phyloP scores from a whole-genome alignment of 2,329 filamentous ascomycete species.

The Teratosphaeria viscida region DNA sequence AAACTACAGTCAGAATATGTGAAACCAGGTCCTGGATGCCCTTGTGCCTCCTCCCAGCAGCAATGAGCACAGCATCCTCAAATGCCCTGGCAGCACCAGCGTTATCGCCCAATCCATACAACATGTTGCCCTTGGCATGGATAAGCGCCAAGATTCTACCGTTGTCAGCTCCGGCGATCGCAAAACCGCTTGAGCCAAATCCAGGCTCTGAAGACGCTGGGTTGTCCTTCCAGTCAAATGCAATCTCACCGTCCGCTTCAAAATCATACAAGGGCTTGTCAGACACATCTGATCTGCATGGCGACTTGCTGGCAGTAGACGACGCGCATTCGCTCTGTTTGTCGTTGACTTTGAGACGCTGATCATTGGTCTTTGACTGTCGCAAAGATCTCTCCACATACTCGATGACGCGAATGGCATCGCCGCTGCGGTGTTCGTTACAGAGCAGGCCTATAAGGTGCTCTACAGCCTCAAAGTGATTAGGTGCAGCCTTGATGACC shows the following conservation, averaged over 20 bases:
- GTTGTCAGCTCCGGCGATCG: slow-evolving; percentile 76
- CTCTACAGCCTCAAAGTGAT: slow-evolving; percentile 89
- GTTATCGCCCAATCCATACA: slow-evolving; percentile 81
- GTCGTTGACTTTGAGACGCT: slow-evolving; percentile 38
- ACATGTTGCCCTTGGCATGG: slow-evolving; percentile 97
- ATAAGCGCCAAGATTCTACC: slow-evolving; percentile 86
- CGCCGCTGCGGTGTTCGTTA: slow-evolving; percentile 64
- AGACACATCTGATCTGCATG: slow-evolving; percentile 44
- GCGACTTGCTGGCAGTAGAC: slow-evolving; percentile 42
- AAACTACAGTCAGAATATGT: slow-evolving; percentile 62
- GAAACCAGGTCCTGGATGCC: slow-evolving; percentile 71
- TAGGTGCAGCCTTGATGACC: slow-evolving; percentile 73
- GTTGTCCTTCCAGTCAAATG: slow-evolving; percentile 28
- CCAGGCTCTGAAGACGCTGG: slow-evolving; percentile 39
- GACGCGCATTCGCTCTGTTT: slow-evolving; percentile 50
- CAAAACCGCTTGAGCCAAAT: slow-evolving; percentile 73
- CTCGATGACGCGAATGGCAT: slow-evolving; percentile 80
- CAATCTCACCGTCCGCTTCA: slow-evolving; percentile 32
- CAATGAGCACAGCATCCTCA: slow-evolving; percentile 87
- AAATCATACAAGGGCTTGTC: slow-evolving; percentile 49
- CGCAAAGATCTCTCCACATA: slow-evolving; percentile 68
- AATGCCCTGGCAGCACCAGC: slow-evolving; percentile 74
- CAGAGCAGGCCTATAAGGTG: slow-evolving; percentile 85
- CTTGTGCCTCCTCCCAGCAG: slow-evolving; percentile 58
- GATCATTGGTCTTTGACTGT: slow-evolving; percentile 35